These are phyloP conservation scores for Gamsiella multidivaricata DNA, from an alignment of 192 early-diverging fungal genomes.

Conservation along the genomic window DNA sequence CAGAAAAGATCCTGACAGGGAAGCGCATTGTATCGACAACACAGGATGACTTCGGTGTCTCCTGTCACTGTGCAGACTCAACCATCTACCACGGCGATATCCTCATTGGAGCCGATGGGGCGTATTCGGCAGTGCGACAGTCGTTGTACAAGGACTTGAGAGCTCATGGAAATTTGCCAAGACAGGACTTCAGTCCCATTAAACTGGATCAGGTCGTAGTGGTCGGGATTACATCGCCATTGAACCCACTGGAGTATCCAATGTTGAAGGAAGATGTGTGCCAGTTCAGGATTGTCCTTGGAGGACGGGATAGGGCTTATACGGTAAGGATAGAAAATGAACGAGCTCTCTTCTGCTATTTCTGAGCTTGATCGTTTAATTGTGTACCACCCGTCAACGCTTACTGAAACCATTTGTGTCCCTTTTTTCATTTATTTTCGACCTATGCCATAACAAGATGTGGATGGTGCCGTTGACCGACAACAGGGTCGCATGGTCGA, in stretches of 20 bases:
- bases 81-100: conserved; percentile 46
- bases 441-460: conserved; percentile 30
- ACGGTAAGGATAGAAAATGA: conserved; percentile 19
- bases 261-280: conserved; percentile 48
- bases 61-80: conserved; percentile 27
- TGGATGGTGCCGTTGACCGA: conserved; percentile 43
- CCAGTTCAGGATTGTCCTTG: conserved; percentile 50
- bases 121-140: conserved; percentile 41
- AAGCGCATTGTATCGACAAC: conserved; percentile 29
- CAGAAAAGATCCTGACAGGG: conserved; percentile 38
- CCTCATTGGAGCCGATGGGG: conserved; percentile 40
- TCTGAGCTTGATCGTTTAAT: neutral
- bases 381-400: neutral
- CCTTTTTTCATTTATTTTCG: conserved; percentile 4
- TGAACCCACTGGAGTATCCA: conserved; percentile 28
- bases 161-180: conserved; percentile 31
- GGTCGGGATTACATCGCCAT: conserved; percentile 37
- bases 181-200: conserved; percentile 39
- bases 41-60: conserved; percentile 40
- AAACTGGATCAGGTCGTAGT: conserved; percentile 49
- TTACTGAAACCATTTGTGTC: neutral
- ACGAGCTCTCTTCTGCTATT: neutral
- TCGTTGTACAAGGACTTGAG: conserved; percentile 33
- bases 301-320: conserved; percentile 38
- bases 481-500: conserved; percentile 46